phyloP scores from a whole-genome alignment of 1,284 basidiomycete species.

The Ceratorhiza oryzae-sativae region DNA sequence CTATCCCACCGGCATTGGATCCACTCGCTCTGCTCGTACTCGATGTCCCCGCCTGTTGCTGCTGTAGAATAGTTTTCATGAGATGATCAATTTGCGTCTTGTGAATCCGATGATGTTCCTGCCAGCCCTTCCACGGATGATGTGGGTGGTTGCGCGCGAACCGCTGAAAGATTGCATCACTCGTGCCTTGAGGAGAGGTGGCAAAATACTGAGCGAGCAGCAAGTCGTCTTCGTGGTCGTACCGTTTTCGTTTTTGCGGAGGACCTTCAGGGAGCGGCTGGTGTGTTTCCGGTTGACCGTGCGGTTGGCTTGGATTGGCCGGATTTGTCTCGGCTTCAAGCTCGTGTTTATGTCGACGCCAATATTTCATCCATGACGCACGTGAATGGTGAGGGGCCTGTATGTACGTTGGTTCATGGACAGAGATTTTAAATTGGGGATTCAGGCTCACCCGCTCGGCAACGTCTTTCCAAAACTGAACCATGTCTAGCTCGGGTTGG shows the following conservation, averaged over 20 bases:
- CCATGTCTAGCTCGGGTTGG: conserved; percentile 68
- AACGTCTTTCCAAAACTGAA: conserved; percentile 84
- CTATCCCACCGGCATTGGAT: background rate
- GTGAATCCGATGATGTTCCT: conserved; percentile 84
- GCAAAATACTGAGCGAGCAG: conserved; percentile 74
- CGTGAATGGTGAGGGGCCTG: conserved; percentile 84
- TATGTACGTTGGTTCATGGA: background rate
- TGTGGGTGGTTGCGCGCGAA: conserved; percentile 76
- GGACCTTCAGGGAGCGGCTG: conserved; percentile 54
- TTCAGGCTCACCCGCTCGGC: conserved; percentile 64
- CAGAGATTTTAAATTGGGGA: background rate
- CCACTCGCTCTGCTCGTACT: background rate
- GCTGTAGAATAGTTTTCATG: conserved; percentile 62
- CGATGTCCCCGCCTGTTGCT: background rate
- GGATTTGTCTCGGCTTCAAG: conserved; percentile 60
- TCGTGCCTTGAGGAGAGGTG: conserved; percentile 74
- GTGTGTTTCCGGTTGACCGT: background rate
- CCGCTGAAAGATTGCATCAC: conserved; percentile 77
- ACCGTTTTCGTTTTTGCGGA: conserved; percentile 84
- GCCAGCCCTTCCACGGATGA: conserved; percentile 90
- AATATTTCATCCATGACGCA: conserved; percentile 90
- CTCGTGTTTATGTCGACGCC: conserved; percentile 82
- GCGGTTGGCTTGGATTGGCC: conserved; percentile 20
- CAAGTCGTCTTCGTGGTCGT: conserved; percentile 75
- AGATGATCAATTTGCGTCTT: conserved; percentile 81